Percentiles rank a stretch among this genome's conserved stretches.
phyloP scores from a whole-genome alignment of 768 basidiomycete genomes.

The Podaxis sp. region DNA sequence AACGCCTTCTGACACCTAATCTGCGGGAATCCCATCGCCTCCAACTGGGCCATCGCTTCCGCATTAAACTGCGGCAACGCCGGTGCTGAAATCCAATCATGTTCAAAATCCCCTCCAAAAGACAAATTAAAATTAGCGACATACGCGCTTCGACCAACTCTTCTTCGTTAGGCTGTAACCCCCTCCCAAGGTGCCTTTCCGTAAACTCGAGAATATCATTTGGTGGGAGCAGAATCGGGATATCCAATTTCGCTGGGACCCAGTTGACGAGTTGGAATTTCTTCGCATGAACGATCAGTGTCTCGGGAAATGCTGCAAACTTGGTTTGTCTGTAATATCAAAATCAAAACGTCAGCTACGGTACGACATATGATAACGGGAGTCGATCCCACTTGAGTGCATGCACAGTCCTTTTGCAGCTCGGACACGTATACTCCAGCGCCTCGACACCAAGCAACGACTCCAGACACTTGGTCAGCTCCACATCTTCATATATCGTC shows the following conservation, averaged over 20 bases:
- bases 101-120: not conserved
- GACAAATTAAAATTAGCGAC: slow-evolving; percentile 17
- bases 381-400: slow-evolving; percentile 61
- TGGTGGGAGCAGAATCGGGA: slow-evolving; percentile 71
- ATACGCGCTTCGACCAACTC: slow-evolving; percentile 58
- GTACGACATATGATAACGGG: not conserved
- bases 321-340: slow-evolving; percentile 52
- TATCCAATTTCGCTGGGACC: slow-evolving; percentile 97
- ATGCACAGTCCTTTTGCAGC: slow-evolving; percentile 60
- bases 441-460: slow-evolving; percentile 53
- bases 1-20: slow-evolving; percentile 88
- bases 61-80: slow-evolving; percentile 66
- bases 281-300: slow-evolving; percentile 84
- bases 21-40: slow-evolving; percentile 88
- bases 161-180: slow-evolving; percentile 64
- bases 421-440: slow-evolving; percentile 79
- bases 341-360: not conserved
- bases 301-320: slow-evolving; percentile 85
- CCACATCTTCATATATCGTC: slow-evolving; percentile 57
- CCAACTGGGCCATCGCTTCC: slow-evolving; percentile 68
- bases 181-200: slow-evolving; percentile 56
- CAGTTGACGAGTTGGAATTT: slow-evolving; percentile 95
- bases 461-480: slow-evolving; percentile 58
- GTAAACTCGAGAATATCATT: slow-evolving; percentile 58
- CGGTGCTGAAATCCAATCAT: slow-evolving; percentile 16